A percentile compares a stretch with the other conserved stretches of the same genome.
Conservation (phyloP, 2,329 filamentous ascomycete species). For the Neonectria faginata region DNA sequence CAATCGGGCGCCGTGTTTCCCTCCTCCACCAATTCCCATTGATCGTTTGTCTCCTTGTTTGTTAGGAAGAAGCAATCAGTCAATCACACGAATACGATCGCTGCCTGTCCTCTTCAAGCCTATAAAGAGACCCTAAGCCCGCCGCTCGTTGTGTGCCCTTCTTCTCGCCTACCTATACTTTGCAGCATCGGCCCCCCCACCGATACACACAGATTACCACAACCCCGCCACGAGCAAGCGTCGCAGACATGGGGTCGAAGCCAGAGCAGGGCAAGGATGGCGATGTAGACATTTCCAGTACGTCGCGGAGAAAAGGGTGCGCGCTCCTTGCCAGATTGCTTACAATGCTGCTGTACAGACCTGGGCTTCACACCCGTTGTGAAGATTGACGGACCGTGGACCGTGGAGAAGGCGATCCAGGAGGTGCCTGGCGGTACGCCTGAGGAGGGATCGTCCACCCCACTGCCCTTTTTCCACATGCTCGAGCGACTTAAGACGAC, state of each 20-base stretch:
- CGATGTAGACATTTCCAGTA: slow-evolving; percentile 43
- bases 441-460: slow-evolving; percentile 73
- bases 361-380: slow-evolving; percentile 52
- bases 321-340: slow-evolving; percentile 10
- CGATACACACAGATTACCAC: slow-evolving; percentile 18
- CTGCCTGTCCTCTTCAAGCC: too few relatives aligned
- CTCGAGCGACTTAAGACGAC: slow-evolving; percentile 95
- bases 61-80: not conserved
- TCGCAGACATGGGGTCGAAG: slow-evolving; percentile 47
- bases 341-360: slow-evolving; percentile 34
- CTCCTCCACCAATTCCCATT: not conserved
- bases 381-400: slow-evolving; percentile 63
- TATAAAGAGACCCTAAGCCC: not conserved
- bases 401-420: slow-evolving; percentile 72
- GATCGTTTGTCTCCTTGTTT: not conserved
- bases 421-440: slow-evolving; percentile 69
- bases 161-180: slow-evolving; percentile 2
- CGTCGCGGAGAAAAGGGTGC: slow-evolving; percentile 13
- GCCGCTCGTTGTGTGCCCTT: not conserved
- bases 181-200: slow-evolving; percentile 8
- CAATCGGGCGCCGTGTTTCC: not conserved
- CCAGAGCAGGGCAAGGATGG: slow-evolving; percentile 36
- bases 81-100: not conserved
- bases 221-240: slow-evolving; percentile 18
- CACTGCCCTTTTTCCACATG: slow-evolving; percentile 92